Percentiles rank a stretch among this genome's conserved stretches.
phyloP scores from a whole-genome alignment of 2,329 filamentous ascomycete genomes.

The Endocalyx cinctus region DNA sequence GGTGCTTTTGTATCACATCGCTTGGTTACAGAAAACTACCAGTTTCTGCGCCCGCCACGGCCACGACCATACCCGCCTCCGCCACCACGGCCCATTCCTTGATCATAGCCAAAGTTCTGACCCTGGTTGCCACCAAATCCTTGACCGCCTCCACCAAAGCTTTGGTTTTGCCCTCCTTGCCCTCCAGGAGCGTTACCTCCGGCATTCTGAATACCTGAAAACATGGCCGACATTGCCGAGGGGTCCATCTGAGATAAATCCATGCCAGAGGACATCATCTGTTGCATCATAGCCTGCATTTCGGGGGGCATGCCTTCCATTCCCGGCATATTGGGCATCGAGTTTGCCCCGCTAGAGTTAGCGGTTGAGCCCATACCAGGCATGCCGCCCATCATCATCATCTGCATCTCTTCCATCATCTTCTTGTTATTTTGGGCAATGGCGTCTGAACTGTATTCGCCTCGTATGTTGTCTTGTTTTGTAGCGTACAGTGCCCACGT shows the following conservation, averaged over 20 bases:
- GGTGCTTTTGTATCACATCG: no score
- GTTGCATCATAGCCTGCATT: conserved; percentile 66
- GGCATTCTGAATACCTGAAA: conserved; percentile 49
- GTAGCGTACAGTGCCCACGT: conserved; percentile 93
- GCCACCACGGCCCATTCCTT: conserved; percentile 25
- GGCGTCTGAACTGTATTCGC: conserved; percentile 66
- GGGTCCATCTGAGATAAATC: conserved; percentile 65
- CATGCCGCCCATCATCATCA: conserved; percentile 61
- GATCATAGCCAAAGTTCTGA: conserved; percentile 40
- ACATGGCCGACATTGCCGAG: conserved; percentile 54
- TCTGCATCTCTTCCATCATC: conserved; percentile 66
- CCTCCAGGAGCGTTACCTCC: conserved; percentile 34
- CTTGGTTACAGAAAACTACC: no score
- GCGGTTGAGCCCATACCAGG: conserved; percentile 30
- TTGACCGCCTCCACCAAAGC: conserved; percentile 41
- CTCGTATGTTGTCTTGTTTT: conserved; percentile 76
- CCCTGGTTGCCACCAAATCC: conserved; percentile 50
- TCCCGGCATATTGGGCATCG: conserved; percentile 42
- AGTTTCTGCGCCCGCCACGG: conserved; percentile 25
- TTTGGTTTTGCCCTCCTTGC: conserved; percentile 47
- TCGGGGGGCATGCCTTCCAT: conserved; percentile 63
- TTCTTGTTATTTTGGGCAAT: conserved; percentile 68
- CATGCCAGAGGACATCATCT: conserved; percentile 63
- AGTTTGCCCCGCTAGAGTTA: conserved; percentile 15
- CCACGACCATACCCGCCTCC: conserved; percentile 23